Conservation (phyloP, 2,329 filamentous ascomycete species). For the Pseudopithomyces chartarum region DNA sequence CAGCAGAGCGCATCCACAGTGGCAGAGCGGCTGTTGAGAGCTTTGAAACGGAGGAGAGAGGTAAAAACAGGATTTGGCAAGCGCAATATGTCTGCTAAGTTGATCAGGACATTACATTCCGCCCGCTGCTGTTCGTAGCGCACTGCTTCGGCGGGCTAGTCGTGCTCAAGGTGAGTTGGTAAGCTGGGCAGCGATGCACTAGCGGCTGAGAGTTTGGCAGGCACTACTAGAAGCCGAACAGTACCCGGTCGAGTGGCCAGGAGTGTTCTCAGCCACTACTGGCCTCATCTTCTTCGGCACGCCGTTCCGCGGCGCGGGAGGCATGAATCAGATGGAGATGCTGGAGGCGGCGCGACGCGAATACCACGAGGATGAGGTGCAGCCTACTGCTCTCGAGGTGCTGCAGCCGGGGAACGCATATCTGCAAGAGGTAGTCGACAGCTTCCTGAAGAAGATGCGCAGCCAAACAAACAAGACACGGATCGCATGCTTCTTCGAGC, state of each 20-base stretch:
- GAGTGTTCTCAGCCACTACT: conserved; percentile 23
- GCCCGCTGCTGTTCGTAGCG: conserved; percentile 30
- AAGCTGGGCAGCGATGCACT: background rate
- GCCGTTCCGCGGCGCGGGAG: conserved; percentile 28
- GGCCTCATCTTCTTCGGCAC: conserved; percentile 30
- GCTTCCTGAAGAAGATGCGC: conserved; percentile 19
- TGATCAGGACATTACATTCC: conserved; percentile 17
- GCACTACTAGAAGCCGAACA: conserved; percentile 21
- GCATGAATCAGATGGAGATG: conserved; percentile 29
- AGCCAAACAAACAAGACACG: conserved; percentile 18
- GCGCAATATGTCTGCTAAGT: conserved; percentile 4
- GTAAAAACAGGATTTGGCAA: background rate
- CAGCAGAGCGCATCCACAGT: conserved; percentile 20
- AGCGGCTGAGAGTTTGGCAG: conserved; percentile 14
- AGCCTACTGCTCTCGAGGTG: conserved; percentile 21
- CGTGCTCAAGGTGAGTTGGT: conserved; percentile 24
- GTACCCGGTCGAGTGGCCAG: conserved; percentile 17
- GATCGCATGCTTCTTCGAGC: conserved; percentile 16
- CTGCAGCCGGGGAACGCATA: conserved; percentile 28
- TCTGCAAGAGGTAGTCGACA: conserved; percentile 26
- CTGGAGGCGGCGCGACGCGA: conserved; percentile 26
- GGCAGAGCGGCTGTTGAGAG: conserved; percentile 21
- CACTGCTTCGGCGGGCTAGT: conserved; percentile 32
- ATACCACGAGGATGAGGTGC: conserved; percentile 23
- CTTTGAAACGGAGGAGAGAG: conserved; percentile 16